Conservation (phyloP, 192 early-diverging fungal species). For the Linnemannia hyalina region DNA sequence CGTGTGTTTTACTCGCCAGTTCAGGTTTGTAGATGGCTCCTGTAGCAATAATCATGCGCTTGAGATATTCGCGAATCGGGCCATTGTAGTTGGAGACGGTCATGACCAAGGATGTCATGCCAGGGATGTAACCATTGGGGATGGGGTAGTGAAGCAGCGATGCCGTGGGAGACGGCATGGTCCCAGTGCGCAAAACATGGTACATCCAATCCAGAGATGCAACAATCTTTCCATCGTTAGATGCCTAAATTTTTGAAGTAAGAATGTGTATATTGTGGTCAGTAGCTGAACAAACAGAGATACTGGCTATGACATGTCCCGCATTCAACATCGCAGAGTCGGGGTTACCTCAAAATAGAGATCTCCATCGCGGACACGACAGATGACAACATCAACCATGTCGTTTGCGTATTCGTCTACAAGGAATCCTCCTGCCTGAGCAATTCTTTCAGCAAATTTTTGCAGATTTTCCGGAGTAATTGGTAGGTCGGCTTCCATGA, state of each 20-base stretch:
- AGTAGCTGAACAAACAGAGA: not conserved
- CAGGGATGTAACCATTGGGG: constrained; percentile 60
- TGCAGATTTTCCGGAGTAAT: constrained; percentile 19
- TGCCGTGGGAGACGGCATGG: constrained; percentile 57
- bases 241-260: constrained; percentile 24
- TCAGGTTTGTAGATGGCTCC: constrained; percentile 76
- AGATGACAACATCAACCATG: constrained; percentile 45
- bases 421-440: constrained; percentile 27
- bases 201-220: constrained; percentile 66
- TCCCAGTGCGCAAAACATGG: constrained; percentile 57
- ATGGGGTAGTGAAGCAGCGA: constrained; percentile 69
- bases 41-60: constrained; percentile 67
- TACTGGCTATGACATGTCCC: no score
- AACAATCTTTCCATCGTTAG: constrained; percentile 59
- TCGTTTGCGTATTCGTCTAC: constrained; percentile 31
- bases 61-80: constrained; percentile 73
- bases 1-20: constrained; percentile 57
- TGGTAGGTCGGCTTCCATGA: constrained; percentile 25
- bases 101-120: constrained; percentile 66
- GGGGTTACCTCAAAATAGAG: constrained; percentile 40
- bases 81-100: constrained; percentile 81
- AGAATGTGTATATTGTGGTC: no score
- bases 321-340: not conserved
- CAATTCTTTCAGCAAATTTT: constrained; percentile 29
- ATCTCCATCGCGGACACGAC: constrained; percentile 31